Evolutionary conservation across 768 basidiomycete species (phyloP).

Genomic region (Russula vinacea): DNA sequence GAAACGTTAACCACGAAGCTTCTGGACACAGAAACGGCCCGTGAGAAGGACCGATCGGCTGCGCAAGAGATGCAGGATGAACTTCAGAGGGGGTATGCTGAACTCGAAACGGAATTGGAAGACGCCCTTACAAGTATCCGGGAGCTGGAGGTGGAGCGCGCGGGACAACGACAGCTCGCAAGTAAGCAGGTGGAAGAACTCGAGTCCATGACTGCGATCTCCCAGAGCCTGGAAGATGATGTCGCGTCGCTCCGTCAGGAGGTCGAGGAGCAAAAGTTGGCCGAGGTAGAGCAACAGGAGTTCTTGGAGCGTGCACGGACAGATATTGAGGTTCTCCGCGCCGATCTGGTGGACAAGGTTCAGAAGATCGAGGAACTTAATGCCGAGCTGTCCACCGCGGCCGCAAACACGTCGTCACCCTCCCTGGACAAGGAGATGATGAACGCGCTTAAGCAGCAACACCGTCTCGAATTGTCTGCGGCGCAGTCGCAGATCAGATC

Average conservation of each 20-base stretch:
- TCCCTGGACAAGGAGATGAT: slow-evolving; percentile 75
- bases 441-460: slow-evolving; percentile 66
- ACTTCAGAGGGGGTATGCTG: slow-evolving; percentile 57
- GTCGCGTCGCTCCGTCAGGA: slow-evolving; percentile 51
- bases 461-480: slow-evolving; percentile 74
- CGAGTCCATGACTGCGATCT: slow-evolving; percentile 47
- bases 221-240: slow-evolving; percentile 53
- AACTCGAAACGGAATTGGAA: slow-evolving; percentile 62
- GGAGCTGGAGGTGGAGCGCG: slow-evolving; percentile 64
- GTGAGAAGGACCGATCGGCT: slow-evolving; percentile 52
- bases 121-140: slow-evolving; percentile 50
- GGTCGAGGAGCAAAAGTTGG: slow-evolving; percentile 46
- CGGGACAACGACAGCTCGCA: slow-evolving; percentile 54
- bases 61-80: slow-evolving; percentile 53
- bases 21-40: slow-evolving; percentile 44
- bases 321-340: slow-evolving; percentile 68
- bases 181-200: slow-evolving; percentile 55
- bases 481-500: slow-evolving; percentile 77
- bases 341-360: slow-evolving; percentile 58
- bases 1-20: slow-evolving; percentile 46
- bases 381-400: slow-evolving; percentile 44
- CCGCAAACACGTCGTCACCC: slow-evolving; percentile 41
- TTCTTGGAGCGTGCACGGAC: slow-evolving; percentile 61
- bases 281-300: slow-evolving; percentile 59
- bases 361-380: slow-evolving; percentile 63